Base-by-base conservation (phyloP, 2,329 filamentous ascomycete genomes). In the Penicillium sp. region DNA sequence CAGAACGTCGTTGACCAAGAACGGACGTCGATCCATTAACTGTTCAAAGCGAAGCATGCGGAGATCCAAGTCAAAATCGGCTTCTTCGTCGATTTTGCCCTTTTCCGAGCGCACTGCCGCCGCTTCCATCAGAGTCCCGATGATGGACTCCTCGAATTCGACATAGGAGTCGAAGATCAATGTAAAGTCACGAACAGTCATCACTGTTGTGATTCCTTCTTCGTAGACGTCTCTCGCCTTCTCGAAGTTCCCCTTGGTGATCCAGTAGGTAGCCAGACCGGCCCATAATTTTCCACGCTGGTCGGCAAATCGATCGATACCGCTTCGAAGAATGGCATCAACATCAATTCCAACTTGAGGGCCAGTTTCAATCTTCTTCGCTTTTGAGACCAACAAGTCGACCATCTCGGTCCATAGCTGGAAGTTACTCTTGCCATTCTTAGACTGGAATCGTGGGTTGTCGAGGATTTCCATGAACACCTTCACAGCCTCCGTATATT, bases 391-490 rank as follows among this genome's bases (percentile, higher is more conserved):
- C 39, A 99, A 79, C 58, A 97, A 72, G 66, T 99, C 94, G 29
- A 97, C 87, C 90, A 99, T 95, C 70, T 99, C 94, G 58, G 86
- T 94, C 94, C 94, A 99, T 42, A 99, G 81, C 72, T 99, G 91
- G 69, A 96, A 99, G 56, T 93, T 90, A 0, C 94, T 93, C 74
- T 96, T 97, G 53, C 90, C 90, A 60, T 94, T 86, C 74, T 95
- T 96, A 75, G 93, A 97, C 68, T 86, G 84, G 74, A 99, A 97
- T 29, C 86, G 86, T 3, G 89, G 84, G 64, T 97, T 92, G 77
- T 97, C 92, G 64, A 99, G 81, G 46, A 97, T 87, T 41, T 91
- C 85, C 69, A 97, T 96, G 72, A 96, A 99, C 61, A 88, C 87
- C 70, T 88, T 88, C 49, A 95, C 89, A 4, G 94, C 94, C 68